phyloP scores from a whole-genome alignment of 495 filamentous ascomycete genomes.

The Sordaria brevicollis region DNA sequence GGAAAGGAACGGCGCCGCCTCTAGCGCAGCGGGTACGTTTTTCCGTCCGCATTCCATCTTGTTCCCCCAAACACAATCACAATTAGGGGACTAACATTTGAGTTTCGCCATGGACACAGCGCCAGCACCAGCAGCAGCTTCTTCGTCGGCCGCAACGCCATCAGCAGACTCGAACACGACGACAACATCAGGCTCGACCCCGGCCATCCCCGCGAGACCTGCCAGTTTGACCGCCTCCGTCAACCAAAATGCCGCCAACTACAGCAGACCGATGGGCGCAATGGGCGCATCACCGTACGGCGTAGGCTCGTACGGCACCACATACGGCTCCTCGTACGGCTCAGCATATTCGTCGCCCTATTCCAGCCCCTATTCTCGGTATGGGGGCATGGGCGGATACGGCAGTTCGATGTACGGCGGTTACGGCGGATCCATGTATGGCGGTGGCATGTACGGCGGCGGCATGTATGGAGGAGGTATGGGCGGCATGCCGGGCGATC shows the following conservation, averaged over 20 bases:
- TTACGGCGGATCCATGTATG: constrained; percentile 43
- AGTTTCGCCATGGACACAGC: not conserved
- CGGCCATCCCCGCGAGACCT: constrained; percentile 72
- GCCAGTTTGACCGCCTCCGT: constrained; percentile 65
- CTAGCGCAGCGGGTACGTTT: constrained; percentile 41
- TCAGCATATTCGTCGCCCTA: constrained; percentile 35
- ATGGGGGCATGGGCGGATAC: constrained; percentile 35
- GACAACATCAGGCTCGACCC: constrained; percentile 39
- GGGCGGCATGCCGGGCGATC: constrained; percentile 49
- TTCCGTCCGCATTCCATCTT: constrained; percentile 4
- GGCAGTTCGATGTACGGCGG: constrained; percentile 16
- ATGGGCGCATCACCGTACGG: constrained; percentile 45
- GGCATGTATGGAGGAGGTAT: constrained; percentile 50
- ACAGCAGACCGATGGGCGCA: constrained; percentile 39
- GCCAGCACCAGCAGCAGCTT: not conserved
- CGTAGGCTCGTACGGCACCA: constrained; percentile 28
- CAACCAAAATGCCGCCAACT: constrained; percentile 73
- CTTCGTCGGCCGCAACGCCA: not conserved
- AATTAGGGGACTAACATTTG: not conserved
- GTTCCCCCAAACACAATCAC: not conserved
- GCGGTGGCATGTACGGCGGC: constrained; percentile 51
- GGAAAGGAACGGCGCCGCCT: constrained; percentile 64
- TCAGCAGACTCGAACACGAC: constrained; percentile 13
- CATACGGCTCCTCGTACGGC: constrained; percentile 21
- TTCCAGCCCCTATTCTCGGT: constrained; percentile 36